Evolutionary conservation across 306 rosid species (phyloP).

Genomic region (Comarum palustre): DNA sequence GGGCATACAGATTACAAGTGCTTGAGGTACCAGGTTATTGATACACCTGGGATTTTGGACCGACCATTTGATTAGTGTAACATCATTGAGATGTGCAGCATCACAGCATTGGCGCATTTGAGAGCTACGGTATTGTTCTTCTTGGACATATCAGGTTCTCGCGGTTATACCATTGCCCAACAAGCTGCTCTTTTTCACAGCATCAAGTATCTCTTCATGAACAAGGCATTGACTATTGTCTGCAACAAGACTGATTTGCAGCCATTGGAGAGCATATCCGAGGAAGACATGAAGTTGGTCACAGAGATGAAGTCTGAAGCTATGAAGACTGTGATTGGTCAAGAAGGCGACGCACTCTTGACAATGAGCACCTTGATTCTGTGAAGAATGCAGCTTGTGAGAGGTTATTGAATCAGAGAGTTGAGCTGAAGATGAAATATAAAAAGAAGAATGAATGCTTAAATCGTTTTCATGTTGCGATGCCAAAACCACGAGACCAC

Average conservation of each 20-base stretch:
- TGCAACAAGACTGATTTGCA: slow-evolving; percentile 84
- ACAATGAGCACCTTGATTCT: slow-evolving; percentile 82
- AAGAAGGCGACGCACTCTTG: slow-evolving; percentile 69
- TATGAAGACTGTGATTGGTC: slow-evolving; percentile 67
- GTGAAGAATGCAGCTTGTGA: slow-evolving; percentile 12
- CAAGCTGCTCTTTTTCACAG: slow-evolving; percentile 88
- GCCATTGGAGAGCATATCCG: slow-evolving; percentile 68
- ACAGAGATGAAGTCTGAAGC: slow-evolving; percentile 82
- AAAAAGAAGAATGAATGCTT: slow-evolving; percentile 71
- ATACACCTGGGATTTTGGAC: slow-evolving; percentile 89
- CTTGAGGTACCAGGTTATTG: slow-evolving; percentile 86
- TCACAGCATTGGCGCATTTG: slow-evolving; percentile 51
- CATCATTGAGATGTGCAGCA: slow-evolving; percentile 94
- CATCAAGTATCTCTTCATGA: slow-evolving; percentile 52
- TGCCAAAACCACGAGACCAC: slow-evolving; percentile 78
- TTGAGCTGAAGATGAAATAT: slow-evolving; percentile 78
- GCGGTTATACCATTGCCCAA: slow-evolving; percentile 82
- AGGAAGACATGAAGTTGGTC: slow-evolving; percentile 79
- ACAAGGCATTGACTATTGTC: slow-evolving; percentile 40
- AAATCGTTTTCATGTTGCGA: slow-evolving; percentile 80
- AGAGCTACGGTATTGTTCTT: slow-evolving; percentile 67
- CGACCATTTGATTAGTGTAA: slow-evolving; percentile 86
- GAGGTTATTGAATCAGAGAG: slow-evolving; percentile 52
- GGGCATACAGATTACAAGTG: slow-evolving; percentile 88
- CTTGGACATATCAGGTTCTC: slow-evolving; percentile 83